Percentiles rank a stretch among this genome's conserved stretches.
phyloP scores from a whole-genome alignment of 2,329 filamentous ascomycete species.

The Pleurostoma richardsiae region DNA sequence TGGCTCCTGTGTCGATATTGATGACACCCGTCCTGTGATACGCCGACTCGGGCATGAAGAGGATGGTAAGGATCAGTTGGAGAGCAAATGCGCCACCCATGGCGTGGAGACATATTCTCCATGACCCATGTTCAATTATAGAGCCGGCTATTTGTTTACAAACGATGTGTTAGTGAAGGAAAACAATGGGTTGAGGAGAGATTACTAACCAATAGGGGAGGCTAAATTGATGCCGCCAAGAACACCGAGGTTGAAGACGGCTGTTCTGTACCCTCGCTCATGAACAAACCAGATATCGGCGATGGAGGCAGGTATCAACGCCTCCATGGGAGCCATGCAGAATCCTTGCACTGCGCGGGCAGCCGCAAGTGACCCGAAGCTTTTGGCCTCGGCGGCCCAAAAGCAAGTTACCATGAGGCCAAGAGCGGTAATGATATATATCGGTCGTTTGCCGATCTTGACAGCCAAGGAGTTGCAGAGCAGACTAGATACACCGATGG shows the following conservation, averaged over 20 bases:
- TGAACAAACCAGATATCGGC: constrained; percentile 37
- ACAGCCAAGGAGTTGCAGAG: constrained; percentile 28
- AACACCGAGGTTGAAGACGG: constrained; percentile 34
- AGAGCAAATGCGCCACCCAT: constrained; percentile 34
- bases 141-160: constrained; percentile 20
- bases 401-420: constrained; percentile 26
- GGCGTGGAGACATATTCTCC: constrained; percentile 24
- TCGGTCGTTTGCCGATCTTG: constrained; percentile 28
- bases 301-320: constrained; percentile 31
- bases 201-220: constrained; percentile 26
- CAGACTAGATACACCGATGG: constrained; percentile 27
- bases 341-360: constrained; percentile 26
- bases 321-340: constrained; percentile 32
- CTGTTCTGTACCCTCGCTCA: constrained; percentile 30
- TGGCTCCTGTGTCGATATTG: constrained; percentile 26
- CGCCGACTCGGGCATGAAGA: constrained; percentile 36
- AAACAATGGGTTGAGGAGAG: background rate
- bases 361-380: constrained; percentile 22
- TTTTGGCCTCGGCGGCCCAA: constrained; percentile 24
- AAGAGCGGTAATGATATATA: constrained; percentile 26
- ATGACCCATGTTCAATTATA: constrained; percentile 29
- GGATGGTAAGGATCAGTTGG: constrained; percentile 27
- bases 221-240: constrained; percentile 34
- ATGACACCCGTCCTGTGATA: constrained; percentile 22
- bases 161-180: background rate